Percentiles rank a stretch among this genome's conserved stretches.
phyloP scores from a whole-genome alignment of 306 rosid species.

The Gastrolobium villosum region DNA sequence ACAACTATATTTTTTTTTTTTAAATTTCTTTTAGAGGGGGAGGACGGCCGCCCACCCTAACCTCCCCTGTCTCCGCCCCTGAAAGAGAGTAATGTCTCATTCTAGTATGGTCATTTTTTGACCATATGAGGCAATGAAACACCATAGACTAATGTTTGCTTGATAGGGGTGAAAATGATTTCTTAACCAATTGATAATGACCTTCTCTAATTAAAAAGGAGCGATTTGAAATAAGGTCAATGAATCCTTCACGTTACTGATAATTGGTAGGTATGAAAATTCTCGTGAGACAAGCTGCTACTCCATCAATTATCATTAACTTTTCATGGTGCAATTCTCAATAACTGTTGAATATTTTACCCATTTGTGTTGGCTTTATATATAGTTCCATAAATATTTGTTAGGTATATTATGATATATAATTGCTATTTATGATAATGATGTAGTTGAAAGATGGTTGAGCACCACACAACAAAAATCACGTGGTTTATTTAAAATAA shows the following conservation, averaged over 20 bases:
- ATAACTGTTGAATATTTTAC: not conserved
- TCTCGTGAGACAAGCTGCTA: not conserved
- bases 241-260: not conserved
- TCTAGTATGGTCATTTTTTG: not conserved
- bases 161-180: not conserved
- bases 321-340: not conserved
- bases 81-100: not conserved
- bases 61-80: too few species aligned
- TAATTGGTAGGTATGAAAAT: not conserved
- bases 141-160: slow-evolving; percentile 12
- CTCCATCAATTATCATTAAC: not conserved
- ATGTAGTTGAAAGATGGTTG: not conserved
- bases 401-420: not conserved
- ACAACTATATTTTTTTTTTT: too few species aligned
- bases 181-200: slow-evolving; percentile 11
- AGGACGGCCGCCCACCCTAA: too few species aligned
- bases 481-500: not conserved
- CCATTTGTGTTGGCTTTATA: not conserved
- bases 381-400: not conserved
- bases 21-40: too few species aligned
- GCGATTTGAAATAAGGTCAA: not conserved
- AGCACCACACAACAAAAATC: not conserved
- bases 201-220: not conserved
- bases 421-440: not conserved
- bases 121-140: not conserved